These are phyloP conservation scores for Prinsepia uniflora DNA, from an alignment of 306 rosid genomes.

Conservation along the genomic window DNA sequence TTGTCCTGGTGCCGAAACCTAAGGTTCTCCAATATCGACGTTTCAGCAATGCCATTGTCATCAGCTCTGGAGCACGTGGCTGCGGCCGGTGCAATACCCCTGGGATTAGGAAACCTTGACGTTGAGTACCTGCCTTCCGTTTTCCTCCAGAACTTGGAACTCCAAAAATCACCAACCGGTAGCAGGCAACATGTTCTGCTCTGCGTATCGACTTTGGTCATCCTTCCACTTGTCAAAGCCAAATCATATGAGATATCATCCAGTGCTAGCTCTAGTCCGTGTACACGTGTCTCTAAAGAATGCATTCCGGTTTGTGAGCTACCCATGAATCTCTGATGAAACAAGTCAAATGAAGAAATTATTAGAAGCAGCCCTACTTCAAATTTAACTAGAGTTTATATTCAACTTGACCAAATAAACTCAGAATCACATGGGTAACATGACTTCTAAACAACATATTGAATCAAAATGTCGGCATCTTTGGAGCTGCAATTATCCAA, in stretches of 20 bases:
- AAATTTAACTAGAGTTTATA: neutral
- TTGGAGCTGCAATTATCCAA: neutral
- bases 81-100: constrained; percentile 38
- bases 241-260: constrained; percentile 93
- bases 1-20: constrained; percentile 45
- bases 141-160: constrained; percentile 83
- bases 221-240: constrained; percentile 83
- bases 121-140: constrained; percentile 52
- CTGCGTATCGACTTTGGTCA: constrained; percentile 40
- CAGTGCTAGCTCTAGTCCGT: constrained; percentile 84
- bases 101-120: constrained; percentile 43
- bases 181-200: constrained; percentile 62
- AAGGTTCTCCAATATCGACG: constrained; percentile 33
- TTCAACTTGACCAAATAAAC: neutral
- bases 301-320: constrained; percentile 91
- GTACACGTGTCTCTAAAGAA: constrained; percentile 93
- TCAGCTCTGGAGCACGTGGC: constrained; percentile 37
- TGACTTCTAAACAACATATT: neutral
- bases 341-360: constrained; percentile 9
- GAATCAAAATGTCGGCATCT: neutral
- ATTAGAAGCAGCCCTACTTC: neutral
- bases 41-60: constrained; percentile 38
- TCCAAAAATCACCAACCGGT: constrained; percentile 76
- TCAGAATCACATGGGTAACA: neutral
- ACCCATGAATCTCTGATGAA: constrained; percentile 74